Base-by-base conservation (phyloP, 108 stramenopile genomes). In the Nitzschia sp. region DNA sequence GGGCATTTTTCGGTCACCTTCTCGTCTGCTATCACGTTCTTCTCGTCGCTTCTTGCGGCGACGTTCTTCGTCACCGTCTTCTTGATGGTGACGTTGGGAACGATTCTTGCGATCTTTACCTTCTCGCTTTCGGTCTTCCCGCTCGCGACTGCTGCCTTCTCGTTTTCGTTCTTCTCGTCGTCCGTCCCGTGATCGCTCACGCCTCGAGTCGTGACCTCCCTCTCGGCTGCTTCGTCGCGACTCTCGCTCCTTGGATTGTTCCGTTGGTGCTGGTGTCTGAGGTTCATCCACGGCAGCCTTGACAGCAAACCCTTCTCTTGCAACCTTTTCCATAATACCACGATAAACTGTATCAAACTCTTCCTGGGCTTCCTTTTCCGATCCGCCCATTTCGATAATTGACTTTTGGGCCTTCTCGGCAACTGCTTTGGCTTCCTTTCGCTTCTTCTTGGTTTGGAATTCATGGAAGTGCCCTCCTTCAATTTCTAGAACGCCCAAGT, bases 371-470 rank as follows among this genome's bases (percentile, higher is more conserved):
- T 87, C 82, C 70, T 87, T 84, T 24, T 85, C 80, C 50, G 72
- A 69, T 46, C 66, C 53, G 0, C 92, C 92, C 41, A 65, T 66
- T 2, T 70, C 68, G 51, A 78, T 73, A 37, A 85, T 82, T 40
- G 79, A 74, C 50, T 82, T 80, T 61, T 71, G 71, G 25, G 82
- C 80, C 44, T 81, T 78, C 54, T 87, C 78, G 0, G 89, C 92
- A 38, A 75, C 72, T 2, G 59, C 77, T 76, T 90, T 93, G 64
- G 89, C 92, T 77, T 90, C 85, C 63, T 82, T 80, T 20, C 92
- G 67, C 15, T 85, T 79, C 70, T 90, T 88, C 77, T 93, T 93
- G 20, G 92, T 93, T 73, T 90, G 89, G 50, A 90, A 90, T 63
- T 93, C 92, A 60, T 93, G 92, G 68, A 88, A 90, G 61, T 87